phyloP scores from a whole-genome alignment of 169 alveolate species.

The Cytauxzoon felis region DNA sequence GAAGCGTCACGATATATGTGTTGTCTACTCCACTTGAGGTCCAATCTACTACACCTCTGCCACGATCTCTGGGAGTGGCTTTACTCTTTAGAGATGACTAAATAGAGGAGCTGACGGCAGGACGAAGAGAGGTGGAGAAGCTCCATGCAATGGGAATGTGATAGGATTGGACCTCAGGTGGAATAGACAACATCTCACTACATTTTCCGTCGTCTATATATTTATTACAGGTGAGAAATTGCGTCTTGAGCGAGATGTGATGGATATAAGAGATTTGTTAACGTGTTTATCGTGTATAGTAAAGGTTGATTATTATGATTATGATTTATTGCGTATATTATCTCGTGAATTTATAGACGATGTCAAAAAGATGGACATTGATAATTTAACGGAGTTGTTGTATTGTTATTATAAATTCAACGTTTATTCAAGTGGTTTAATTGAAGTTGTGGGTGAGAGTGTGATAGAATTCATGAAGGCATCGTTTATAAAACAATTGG shows the following conservation, averaged over 20 bases:
- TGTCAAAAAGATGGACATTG: slow-evolving; percentile 11
- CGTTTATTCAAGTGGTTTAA: slow-evolving; percentile 45
- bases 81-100: too few relatives aligned
- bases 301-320: slow-evolving; percentile 39
- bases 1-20: too few relatives aligned
- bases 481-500: background rate
- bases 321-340: slow-evolving; percentile 33
- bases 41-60: too few relatives aligned
- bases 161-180: too few relatives aligned
- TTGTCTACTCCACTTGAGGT: too few relatives aligned
- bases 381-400: slow-evolving; percentile 27
- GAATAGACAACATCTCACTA: too few relatives aligned
- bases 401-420: slow-evolving; percentile 40
- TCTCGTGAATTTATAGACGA: slow-evolving; percentile 61
- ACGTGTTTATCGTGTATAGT: slow-evolving; percentile 26
- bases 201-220: too few relatives aligned
- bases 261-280: slow-evolving; percentile 27
- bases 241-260: slow-evolving; percentile 53
- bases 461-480: background rate
- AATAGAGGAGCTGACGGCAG: too few relatives aligned
- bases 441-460: slow-evolving; percentile 28
- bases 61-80: too few relatives aligned
- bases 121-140: too few relatives aligned
- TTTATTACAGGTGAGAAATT: slow-evolving; percentile 58
- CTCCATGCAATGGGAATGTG: too few relatives aligned